These are phyloP conservation scores for Sicyos edulis DNA, from an alignment of 306 rosid genomes.

Conservation along the genomic window DNA sequence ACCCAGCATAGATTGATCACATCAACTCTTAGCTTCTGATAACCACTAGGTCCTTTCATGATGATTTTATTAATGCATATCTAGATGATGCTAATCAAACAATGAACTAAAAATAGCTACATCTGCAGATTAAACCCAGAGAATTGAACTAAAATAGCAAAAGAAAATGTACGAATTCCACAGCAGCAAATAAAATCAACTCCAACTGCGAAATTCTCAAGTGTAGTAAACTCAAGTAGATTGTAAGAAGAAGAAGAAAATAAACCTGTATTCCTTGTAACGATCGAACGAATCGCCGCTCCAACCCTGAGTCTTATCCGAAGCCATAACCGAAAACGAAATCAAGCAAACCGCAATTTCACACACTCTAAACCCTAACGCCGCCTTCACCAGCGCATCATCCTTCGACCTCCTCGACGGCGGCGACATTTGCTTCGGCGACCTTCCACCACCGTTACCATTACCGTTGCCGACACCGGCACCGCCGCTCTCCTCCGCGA, in stretches of 20 bases:
- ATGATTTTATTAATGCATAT: background rate
- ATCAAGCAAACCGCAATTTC: constrained; percentile 71
- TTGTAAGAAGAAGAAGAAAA: constrained; percentile 6
- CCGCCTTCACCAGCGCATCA: constrained; percentile 44
- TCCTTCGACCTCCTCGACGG: constrained; percentile 29
- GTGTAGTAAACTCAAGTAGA: background rate
- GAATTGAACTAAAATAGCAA: background rate
- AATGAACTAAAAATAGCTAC: background rate
- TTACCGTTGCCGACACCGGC: background rate
- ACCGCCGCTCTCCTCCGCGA: constrained; percentile 20
- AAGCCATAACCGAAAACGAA: constrained; percentile 96
- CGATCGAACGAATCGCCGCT: constrained; percentile 97
- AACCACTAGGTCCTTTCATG: too few relatives aligned
- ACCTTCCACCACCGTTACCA: constrained; percentile 25
- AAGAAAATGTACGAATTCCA: background rate
- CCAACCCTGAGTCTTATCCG: constrained; percentile 96
- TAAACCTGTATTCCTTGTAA: constrained; percentile 89
- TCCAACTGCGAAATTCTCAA: background rate
- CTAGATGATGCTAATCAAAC: background rate
- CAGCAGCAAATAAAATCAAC: too few relatives aligned
- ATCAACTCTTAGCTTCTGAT: too few relatives aligned
- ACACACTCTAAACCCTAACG: constrained; percentile 72
- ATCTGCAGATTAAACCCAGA: background rate
- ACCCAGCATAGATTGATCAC: too few relatives aligned
- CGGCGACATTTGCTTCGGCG: constrained; percentile 22